Base-by-base conservation (phyloP, 768 basidiomycete genomes). In the Amanita thiersii region DNA sequence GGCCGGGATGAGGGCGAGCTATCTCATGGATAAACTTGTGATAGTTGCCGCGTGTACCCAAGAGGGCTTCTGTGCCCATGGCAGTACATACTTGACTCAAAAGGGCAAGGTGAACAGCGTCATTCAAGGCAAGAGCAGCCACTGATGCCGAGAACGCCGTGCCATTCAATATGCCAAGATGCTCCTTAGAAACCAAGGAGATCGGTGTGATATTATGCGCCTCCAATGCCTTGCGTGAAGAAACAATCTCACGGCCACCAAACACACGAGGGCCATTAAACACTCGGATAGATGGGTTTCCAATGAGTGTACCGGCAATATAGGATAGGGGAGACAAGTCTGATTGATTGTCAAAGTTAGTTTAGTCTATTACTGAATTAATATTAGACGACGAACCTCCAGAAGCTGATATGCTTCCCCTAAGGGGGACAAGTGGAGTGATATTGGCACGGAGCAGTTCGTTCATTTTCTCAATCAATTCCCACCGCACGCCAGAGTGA, bases 101-200 rank as follows among this genome's bases (percentile, higher is more conserved):
- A 17, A 86, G 59, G 6, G 73, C 73, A 25, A 85, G 63, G 45
- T 81, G 80, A 25, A 78, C 73, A 12, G 85, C 78, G 36, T 86
- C 84, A 49, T 78, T 73, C 40, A 88, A 61, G 6, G 81, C 85
- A 11, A 92, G 69, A 5, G 81, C 69, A 3, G 77, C 83, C n/a
- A 87, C 74, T 5, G 85, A 79, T 0, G 88, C 79, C 24, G 82
- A 85, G 60, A 89, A 89, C 0, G 86, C 85, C 1, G 88, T 89
- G 37, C 89, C 90, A 55, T 92, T 92, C 30, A 87, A 61, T 39
- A 88, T 75, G 9, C 86, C 86, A 10, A 87, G 71, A 48, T 86
- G 85, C 40, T 88, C 86, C 58, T 88, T 88, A 11, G 79, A 79
- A 2, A 68, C 73, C 12, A 87, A 73, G 18, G 75, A 62, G 41